phyloP scores from a whole-genome alignment of 2,329 filamentous ascomycete species.

The Botrytis porri region DNA sequence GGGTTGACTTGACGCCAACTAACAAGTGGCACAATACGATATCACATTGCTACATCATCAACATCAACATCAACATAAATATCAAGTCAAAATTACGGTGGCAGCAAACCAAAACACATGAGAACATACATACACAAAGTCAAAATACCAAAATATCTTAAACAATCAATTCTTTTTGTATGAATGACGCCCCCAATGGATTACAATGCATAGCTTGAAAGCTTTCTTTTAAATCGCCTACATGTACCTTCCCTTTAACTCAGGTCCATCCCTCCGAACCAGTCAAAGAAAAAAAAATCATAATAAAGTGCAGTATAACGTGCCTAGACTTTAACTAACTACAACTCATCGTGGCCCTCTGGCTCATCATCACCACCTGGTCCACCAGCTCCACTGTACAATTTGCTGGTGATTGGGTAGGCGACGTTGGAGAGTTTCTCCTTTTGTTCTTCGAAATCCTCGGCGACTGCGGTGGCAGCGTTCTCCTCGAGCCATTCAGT shows the following conservation, averaged over 20 bases:
- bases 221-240: neutral
- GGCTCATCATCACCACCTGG: conserved; percentile 69
- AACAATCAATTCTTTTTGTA: conserved; percentile 4
- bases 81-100: neutral
- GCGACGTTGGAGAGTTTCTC: conserved; percentile 97
- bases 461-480: conserved; percentile 74
- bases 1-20: neutral
- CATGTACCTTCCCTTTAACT: conserved; percentile 4
- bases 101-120: neutral
- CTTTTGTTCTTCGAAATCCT: conserved; percentile 99
- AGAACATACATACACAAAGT: neutral
- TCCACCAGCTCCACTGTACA: conserved; percentile 69
- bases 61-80: neutral
- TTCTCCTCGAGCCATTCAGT: conserved; percentile 98
- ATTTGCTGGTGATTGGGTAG: conserved; percentile 98
- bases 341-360: conserved; percentile 72
- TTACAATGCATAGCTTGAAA: conserved; percentile 8
- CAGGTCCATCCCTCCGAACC: neutral
- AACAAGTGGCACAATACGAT: neutral
- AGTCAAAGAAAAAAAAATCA: neutral
- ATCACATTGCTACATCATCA: neutral
- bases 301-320: conserved; percentile 2
- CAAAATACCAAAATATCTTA: neutral
- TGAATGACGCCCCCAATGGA: conserved; percentile 9
- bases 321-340: conserved; percentile 41